These are phyloP conservation scores for Penicillium glabrum DNA, from an alignment of 2,329 filamentous ascomycete genomes.

Conservation along the genomic window DNA sequence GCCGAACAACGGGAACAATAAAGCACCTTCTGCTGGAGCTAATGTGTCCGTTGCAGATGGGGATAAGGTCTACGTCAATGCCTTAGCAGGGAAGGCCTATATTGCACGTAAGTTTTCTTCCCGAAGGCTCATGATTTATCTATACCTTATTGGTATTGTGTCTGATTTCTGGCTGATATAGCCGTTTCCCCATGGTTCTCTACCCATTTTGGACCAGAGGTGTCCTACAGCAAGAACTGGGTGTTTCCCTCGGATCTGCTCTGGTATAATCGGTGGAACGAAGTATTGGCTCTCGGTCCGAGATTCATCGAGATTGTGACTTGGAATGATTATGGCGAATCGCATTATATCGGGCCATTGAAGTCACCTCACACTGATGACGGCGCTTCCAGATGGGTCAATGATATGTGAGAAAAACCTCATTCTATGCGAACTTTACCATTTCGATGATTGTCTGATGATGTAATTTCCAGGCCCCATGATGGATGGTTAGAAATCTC, in stretches of 20 bases:
- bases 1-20: slow-evolving; percentile 48
- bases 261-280: slow-evolving; percentile 61
- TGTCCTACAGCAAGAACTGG: slow-evolving; percentile 60
- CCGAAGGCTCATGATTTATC: background rate
- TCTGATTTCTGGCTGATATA: slow-evolving; percentile 48
- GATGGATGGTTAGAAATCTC: slow-evolving; percentile 56
- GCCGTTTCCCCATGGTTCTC: slow-evolving; percentile 58
- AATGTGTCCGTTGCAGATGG: slow-evolving; percentile 46
- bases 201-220: slow-evolving; percentile 53
- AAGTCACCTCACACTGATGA: slow-evolving; percentile 40
- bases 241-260: slow-evolving; percentile 60
- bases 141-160: background rate
- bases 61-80: slow-evolving; percentile 38
- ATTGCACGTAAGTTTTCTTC: slow-evolving; percentile 48
- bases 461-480: slow-evolving; percentile 43
- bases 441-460: too few relatives aligned
- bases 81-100: slow-evolving; percentile 45
- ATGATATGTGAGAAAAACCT: slow-evolving; percentile 43
- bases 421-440: background rate
- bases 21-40: slow-evolving; percentile 46
- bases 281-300: slow-evolving; percentile 52
- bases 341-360: slow-evolving; percentile 58
- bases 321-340: slow-evolving; percentile 64
- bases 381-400: slow-evolving; percentile 49
- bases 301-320: slow-evolving; percentile 58